phyloP scores from a whole-genome alignment of 257 asterid species.

The Scutellaria barbata region DNA sequence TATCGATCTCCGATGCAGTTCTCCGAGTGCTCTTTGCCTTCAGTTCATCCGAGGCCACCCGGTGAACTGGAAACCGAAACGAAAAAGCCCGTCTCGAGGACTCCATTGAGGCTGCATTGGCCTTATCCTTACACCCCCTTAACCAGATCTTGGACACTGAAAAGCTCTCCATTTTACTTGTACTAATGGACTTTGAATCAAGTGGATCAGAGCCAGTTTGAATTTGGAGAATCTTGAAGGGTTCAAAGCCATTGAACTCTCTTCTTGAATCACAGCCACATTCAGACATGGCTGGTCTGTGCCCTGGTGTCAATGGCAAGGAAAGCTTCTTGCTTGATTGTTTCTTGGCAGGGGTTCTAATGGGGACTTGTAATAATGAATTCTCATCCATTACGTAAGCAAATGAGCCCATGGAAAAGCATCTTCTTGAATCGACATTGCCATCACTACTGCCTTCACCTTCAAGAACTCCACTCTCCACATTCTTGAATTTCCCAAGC shows the following conservation, averaged over 20 bases:
- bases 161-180: constrained; percentile 65
- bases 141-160: constrained; percentile 80
- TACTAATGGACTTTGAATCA: constrained; percentile 44
- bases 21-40: constrained; percentile 51
- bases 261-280: constrained; percentile 80
- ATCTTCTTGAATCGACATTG: constrained; percentile 67
- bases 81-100: constrained; percentile 69
- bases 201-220: background rate
- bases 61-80: constrained; percentile 57
- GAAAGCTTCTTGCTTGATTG: constrained; percentile 55
- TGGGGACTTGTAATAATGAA: constrained; percentile 73
- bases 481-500: constrained; percentile 81
- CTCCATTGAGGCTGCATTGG: constrained; percentile 23
- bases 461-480: constrained; percentile 60
- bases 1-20: constrained; percentile 56
- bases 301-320: constrained; percentile 64
- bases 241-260: constrained; percentile 69
- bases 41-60: constrained; percentile 33
- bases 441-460: constrained; percentile 43
- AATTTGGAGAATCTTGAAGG: constrained; percentile 34
- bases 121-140: constrained; percentile 54
- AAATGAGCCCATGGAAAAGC: constrained; percentile 96
- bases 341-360: constrained; percentile 68
- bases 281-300: constrained; percentile 75
- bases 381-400: constrained; percentile 88